Conservation (phyloP, 73 alveolate genomes). For the Paramecium biaurelia region DNA sequence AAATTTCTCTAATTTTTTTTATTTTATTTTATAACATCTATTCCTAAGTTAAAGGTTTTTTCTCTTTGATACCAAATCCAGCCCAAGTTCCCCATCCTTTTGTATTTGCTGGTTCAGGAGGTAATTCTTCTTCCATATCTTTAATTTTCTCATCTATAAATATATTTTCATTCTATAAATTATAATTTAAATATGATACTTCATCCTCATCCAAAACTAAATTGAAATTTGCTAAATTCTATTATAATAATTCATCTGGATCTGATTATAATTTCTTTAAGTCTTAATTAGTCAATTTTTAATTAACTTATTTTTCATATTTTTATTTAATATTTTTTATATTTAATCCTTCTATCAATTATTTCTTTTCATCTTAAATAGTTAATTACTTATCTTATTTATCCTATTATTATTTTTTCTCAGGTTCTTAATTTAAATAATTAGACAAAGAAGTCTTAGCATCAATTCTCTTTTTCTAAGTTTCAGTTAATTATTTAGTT, state of each 20-base stretch:
- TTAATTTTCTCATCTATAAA: constrained; percentile 22
- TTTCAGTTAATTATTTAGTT: not conserved
- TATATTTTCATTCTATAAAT: not conserved
- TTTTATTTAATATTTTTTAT: constrained; percentile 1
- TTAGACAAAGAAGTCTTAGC: not conserved
- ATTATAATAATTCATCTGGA: not conserved
- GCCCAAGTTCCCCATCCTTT: constrained; percentile 56
- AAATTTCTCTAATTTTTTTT: not conserved
- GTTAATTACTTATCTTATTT: not conserved
- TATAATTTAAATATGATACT: not conserved
- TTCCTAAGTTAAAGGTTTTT: not conserved
- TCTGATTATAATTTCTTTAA: not conserved
- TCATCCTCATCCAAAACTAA: constrained; percentile 41
- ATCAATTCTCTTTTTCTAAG: constrained; percentile 6
- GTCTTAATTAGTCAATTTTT: not conserved
- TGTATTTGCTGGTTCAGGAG: not conserved
- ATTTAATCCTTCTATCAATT: constrained; percentile 22
- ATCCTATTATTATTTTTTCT: not conserved
- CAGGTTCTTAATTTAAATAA: not conserved
- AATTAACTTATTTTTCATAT: not conserved
- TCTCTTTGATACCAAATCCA: constrained; percentile 40
- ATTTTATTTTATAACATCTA: constrained; percentile 22
- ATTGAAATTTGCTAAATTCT: constrained; percentile 14
- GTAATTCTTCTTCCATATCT: constrained; percentile 26
- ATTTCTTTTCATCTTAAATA: not conserved